Evolutionary conservation across 768 basidiomycete species (phyloP).

Genomic region (Ramaria sp.): DNA sequence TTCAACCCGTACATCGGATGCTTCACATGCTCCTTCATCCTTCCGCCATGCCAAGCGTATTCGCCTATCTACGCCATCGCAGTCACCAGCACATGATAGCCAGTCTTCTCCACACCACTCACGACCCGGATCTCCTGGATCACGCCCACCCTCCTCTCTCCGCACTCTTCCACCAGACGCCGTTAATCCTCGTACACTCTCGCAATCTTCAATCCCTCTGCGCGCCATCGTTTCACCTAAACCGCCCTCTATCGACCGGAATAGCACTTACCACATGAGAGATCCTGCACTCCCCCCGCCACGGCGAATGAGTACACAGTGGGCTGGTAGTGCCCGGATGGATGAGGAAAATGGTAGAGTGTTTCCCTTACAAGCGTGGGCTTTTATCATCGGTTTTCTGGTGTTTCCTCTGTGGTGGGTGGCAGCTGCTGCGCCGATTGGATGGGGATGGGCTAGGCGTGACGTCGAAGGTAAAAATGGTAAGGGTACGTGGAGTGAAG

Average conservation of each 20-base stretch:
- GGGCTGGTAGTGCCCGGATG: slow-evolving; percentile 51
- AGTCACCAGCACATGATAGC: neutral
- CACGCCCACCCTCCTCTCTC: neutral
- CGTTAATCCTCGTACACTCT: slow-evolving; percentile 3
- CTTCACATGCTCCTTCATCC: slow-evolving; percentile 59
- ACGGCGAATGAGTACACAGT: slow-evolving; percentile 38
- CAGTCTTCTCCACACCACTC: slow-evolving; percentile 27
- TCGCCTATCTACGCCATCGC: slow-evolving; percentile 35
- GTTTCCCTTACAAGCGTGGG: slow-evolving; percentile 56
- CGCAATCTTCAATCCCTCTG: slow-evolving; percentile 41
- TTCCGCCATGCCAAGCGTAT: slow-evolving; percentile 55
- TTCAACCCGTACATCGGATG: slow-evolving; percentile 20
- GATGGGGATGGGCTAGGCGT: slow-evolving; percentile 53
- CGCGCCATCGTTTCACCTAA: slow-evolving; percentile 71
- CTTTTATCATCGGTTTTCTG: slow-evolving; percentile 66
- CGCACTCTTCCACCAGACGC: neutral
- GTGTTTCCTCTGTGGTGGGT: slow-evolving; percentile 56
- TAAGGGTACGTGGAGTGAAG: slow-evolving; percentile 68
- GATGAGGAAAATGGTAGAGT: slow-evolving; percentile 30
- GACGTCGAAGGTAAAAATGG: slow-evolving; percentile 47
- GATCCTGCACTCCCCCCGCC: slow-evolving; percentile 57
- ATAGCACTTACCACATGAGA: slow-evolving; percentile 65
- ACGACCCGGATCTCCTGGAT: slow-evolving; percentile 15
- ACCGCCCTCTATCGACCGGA: slow-evolving; percentile 56
- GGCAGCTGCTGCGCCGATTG: slow-evolving; percentile 45